phyloP scores from a whole-genome alignment of 306 rosid genomes.

The Vigna angularis region DNA sequence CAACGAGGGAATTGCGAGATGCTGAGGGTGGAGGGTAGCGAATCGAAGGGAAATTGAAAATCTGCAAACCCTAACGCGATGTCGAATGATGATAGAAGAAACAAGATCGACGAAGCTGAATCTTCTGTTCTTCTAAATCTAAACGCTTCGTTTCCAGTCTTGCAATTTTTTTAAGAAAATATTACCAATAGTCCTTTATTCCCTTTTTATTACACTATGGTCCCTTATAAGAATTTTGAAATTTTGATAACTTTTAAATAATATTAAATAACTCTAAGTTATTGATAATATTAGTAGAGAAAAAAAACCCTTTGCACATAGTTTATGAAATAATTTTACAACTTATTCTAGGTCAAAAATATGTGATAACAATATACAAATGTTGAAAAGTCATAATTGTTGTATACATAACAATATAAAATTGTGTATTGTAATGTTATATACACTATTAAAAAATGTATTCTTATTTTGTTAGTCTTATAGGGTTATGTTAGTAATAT shows the following conservation, averaged over 20 bases:
- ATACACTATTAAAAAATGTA: too few species aligned
- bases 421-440: too few species aligned
- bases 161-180: neutral
- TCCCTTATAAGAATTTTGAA: neutral
- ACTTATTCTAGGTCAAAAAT: too few species aligned
- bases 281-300: too few species aligned
- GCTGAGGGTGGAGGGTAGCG: neutral
- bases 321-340: too few species aligned
- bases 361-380: too few species aligned
- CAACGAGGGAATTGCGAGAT: conserved; percentile 16
- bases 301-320: too few species aligned
- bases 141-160: conserved; percentile 51
- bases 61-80: conserved; percentile 48
- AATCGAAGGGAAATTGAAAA: conserved; percentile 40
- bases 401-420: too few species aligned
- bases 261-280: neutral
- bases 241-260: neutral
- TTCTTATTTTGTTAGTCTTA: too few species aligned
- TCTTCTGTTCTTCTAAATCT: conserved; percentile 38
- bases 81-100: conserved; percentile 41
- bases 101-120: conserved; percentile 47
- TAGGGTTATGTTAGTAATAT: too few species aligned
- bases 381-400: too few species aligned
- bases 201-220: neutral
- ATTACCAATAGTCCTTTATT: neutral